These are phyloP conservation scores for Pyrenophora seminiperda DNA, from an alignment of 2,329 filamentous ascomycete species.

Conservation along the genomic window DNA sequence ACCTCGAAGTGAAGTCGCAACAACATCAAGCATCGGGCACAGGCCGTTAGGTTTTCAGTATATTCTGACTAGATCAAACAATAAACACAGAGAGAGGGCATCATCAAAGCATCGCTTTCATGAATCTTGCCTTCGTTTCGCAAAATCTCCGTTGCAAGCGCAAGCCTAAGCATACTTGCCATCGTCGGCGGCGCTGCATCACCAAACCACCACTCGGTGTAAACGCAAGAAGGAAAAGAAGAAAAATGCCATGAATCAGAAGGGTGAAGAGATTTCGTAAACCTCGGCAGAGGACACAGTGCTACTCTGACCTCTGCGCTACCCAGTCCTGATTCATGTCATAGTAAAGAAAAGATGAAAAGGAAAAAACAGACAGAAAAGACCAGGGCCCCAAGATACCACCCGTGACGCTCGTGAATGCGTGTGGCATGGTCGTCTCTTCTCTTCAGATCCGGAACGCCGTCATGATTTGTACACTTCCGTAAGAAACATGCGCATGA, in stretches of 20 bases:
- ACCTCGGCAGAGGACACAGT: conserved; percentile 13
- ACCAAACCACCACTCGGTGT: conserved; percentile 12
- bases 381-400: conserved; percentile 22
- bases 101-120: conserved; percentile 9
- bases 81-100: conserved; percentile 35
- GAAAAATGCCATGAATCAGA: conserved; percentile 17
- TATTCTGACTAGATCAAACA: conserved; percentile 39
- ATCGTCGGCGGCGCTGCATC: conserved; percentile 12
- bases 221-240: conserved; percentile 5
- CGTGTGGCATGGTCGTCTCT: conserved; percentile 21
- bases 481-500: conserved; percentile 20
- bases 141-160: conserved; percentile 16
- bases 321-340: conserved; percentile 5
- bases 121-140: conserved; percentile 28
- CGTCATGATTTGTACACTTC: conserved; percentile 26
- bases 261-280: conserved; percentile 8
- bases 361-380: conserved; percentile 12
- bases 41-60: conserved; percentile 25
- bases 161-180: conserved; percentile 37
- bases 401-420: conserved; percentile 27
- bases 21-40: neutral
- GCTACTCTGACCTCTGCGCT: conserved; percentile 14
- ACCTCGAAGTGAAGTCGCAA: neutral
- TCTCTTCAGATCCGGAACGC: conserved; percentile 34
- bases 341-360: conserved; percentile 20